These are phyloP conservation scores for Saccharomycopsis sp. DNA, from an alignment of 805 yeast genomes.

Conservation along the genomic window DNA sequence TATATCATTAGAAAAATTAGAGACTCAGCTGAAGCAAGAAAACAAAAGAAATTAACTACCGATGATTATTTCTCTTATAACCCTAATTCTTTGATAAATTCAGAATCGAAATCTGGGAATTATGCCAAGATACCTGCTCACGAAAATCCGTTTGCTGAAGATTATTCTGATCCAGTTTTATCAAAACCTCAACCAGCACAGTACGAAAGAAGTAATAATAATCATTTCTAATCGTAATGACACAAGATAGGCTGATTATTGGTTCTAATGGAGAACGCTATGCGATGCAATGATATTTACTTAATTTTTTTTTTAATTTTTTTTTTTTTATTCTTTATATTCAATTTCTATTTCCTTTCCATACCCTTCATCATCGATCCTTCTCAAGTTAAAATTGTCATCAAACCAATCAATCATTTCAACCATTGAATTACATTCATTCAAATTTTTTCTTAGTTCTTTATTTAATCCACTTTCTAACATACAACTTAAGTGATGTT, in stretches of 20 bases:
- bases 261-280: neutral
- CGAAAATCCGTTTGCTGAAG: conserved; percentile 12
- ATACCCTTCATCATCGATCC: conserved; percentile 65
- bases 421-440: conserved; percentile 48
- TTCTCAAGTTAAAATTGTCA: conserved; percentile 50
- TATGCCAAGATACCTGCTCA: conserved; percentile 5
- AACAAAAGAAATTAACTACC: neutral
- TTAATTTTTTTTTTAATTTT: conserved; percentile 9
- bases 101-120: neutral
- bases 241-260: no score
- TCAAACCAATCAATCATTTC: conserved; percentile 85
- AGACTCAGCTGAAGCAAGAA: neutral
- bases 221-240: no score
- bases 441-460: conserved; percentile 51
- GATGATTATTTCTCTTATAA: conserved; percentile 19
- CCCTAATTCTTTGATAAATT: conserved; percentile 22
- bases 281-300: neutral
- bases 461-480: conserved; percentile 46
- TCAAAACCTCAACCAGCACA: conserved; percentile 7
- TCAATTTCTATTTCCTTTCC: conserved; percentile 47
- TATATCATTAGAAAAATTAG: neutral
- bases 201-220: no score
- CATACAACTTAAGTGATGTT: conserved; percentile 90
- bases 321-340: conserved; percentile 31
- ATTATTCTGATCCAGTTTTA: conserved; percentile 6